Evolutionary conservation across 768 basidiomycete species (phyloP), one percentile per base, ranked within the genome.

Genomic region (Tephrocybe sp.): DNA sequence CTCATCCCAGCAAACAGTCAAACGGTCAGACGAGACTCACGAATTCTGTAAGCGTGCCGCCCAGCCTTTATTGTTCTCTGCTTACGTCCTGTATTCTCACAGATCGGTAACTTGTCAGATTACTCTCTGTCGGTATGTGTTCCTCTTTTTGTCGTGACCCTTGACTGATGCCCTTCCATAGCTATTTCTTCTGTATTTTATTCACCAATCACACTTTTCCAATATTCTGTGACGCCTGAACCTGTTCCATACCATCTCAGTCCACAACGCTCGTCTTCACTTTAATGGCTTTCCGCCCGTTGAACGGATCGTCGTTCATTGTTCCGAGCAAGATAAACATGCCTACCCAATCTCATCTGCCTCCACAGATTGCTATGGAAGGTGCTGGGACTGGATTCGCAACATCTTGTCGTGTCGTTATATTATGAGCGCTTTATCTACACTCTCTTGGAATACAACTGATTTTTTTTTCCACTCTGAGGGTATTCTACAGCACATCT

Each of bases 1-100:
- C 30, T 57, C 66, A 64, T 51, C 62, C 18, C 75, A 97, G 94
- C 88, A 93, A 88, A 90, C 86, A 27, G 92, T 98, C 82, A 98
- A 97, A 77, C 82, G 90, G 60, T 81, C 83, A 34, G 92, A 98
- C 73, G 95, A 98, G 62, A 97, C 93, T 23, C 89, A 90, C 70
- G 95, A 97, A 56, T 99, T 99, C 69, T 99, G 94, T 85, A 61
- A 64, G 83, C n/a, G n/a, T 88, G 33, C 34, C 39, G 0, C 41
- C 42, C 7, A 41, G 6, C 19, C 19, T 36, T 10, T 49, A 52
- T 18, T 58, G 23, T 39, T 48, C 56, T 55, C 8, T n/a, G 47
- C 57, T 53, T 27, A 48, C 24, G 13, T 11, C 44, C 12, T 19
- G 18, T 19, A 42, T 15, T 37, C 25, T 25, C 59, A 31, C 56